These are phyloP conservation scores for Margaritispora aquatica DNA, from an alignment of 495 filamentous ascomycete genomes.

Conservation along the genomic window DNA sequence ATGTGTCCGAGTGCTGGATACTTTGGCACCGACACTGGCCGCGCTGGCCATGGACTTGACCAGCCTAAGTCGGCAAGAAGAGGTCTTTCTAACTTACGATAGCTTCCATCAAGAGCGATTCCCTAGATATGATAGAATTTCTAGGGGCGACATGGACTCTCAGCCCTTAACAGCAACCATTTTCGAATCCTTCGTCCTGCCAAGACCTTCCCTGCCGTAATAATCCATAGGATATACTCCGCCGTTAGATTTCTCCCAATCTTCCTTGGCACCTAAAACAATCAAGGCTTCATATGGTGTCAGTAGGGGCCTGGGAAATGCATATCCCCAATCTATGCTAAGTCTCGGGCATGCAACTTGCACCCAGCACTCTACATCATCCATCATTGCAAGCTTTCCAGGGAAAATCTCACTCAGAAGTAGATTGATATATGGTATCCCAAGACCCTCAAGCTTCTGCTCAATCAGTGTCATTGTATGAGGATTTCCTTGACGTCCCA, in stretches of 20 bases:
- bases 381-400: constrained; percentile 86
- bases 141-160: background rate
- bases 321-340: constrained; percentile 99
- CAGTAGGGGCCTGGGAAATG: constrained; percentile 79
- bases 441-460: constrained; percentile 55
- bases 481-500: constrained; percentile 93
- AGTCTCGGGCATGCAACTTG: constrained; percentile 92
- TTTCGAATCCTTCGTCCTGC: constrained; percentile 39
- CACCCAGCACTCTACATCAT: constrained; percentile 93
- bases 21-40: no score
- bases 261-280: constrained; percentile 67
- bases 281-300: constrained; percentile 95
- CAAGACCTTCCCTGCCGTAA: constrained; percentile 87
- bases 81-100: no score
- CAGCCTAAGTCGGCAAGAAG: no score
- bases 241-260: constrained; percentile 61
- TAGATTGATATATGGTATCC: constrained; percentile 74
- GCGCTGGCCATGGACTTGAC: background rate
- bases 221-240: constrained; percentile 98
- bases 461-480: constrained; percentile 87
- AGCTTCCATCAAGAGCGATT: no score
- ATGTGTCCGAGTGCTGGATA: no score
- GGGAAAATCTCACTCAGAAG: constrained; percentile 93
- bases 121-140: no score
- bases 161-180: constrained; percentile 10